Evolutionary conservation across 2,329 filamentous ascomycete species (phyloP), one percentile per base, ranked within the genome.

Genomic region (Monosporascus sp.): DNA sequence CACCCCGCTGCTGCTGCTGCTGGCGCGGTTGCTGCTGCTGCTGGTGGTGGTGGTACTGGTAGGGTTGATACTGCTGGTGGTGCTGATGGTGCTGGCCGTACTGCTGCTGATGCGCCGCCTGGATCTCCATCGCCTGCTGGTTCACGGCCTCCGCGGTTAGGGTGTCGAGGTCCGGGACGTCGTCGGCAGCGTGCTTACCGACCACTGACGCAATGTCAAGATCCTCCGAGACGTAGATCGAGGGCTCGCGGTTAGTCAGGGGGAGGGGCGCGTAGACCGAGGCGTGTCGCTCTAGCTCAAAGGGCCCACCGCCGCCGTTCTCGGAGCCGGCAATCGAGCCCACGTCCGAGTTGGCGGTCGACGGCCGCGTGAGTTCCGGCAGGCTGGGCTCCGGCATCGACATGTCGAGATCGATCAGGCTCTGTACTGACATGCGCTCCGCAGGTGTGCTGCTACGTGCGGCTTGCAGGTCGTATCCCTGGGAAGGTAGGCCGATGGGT

Each of bases 251-350:
- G 49, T 70, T 73, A 0, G 69, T 66, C 4, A 68, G 62, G 5
- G 73, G 67, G 14, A 71, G 36, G 43, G 72, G 62, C 47, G 65
- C 71, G 56, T 83, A 82, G 1, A 84, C 69, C 1, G 82, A 84
- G 1, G 81, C 73, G 59, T 85, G 83, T n/a, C 79, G 77, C 64
- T 87, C 84, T 3, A 86, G 73, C 52, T 85, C 81, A 53, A 86
- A 86, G 0, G 83, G 82, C 59, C 83, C 82, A 2, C 73, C 76
- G 14, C 76, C 73, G 26, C 80, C 77, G 34, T 80, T 66, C 53
- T 84, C 80, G 1, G 82, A 83, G 49, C 82, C 82, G 7, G 76
- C 74, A 11, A 84, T 71, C 1, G 80, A 83, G 2, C 66, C 77
- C 14, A 75, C 78, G 55, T 84, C 81, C 1, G 83, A 86, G 64